Base-by-base conservation (phyloP, 2,329 filamentous ascomycete genomes). In the Claviceps africana region DNA sequence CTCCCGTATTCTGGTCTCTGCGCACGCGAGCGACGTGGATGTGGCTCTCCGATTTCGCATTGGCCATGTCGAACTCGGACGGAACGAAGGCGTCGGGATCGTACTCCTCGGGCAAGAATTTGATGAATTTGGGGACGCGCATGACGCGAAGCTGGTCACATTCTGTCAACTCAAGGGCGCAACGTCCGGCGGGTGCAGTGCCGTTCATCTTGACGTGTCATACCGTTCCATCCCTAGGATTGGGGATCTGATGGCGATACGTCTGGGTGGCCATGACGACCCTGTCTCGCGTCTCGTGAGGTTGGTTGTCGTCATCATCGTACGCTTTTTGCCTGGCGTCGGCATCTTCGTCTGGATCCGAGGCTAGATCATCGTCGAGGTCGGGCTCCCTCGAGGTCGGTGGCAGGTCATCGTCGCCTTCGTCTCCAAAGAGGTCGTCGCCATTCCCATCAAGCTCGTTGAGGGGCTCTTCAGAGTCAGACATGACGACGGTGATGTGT, bases 121-220 rank as follows among this genome's bases (percentile, higher is more conserved):
- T 79, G 60, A 91, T 70, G 67, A 90, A 90, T 22, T 78, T 76
- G 31, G 86, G 86, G 2, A 91, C 75, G 58, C 82, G 83, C 60
- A 89, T 67, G 5, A 84, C 74, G 65, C 85, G 83, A 48, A 87
- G 72, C 83, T 87, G 48, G 7, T 45, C 33, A 25, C 19, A 40
- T 7, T 22, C 37, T 10, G 37, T 48, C 33, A 49, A 28, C 28
- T 30, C 19, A 50, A 19, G 22, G 37, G 40, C 19, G 40, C 45
- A 17, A 10, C 9, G 10, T 25, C 21, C 37, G 15, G 2, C 33
- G 30, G 21, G 30, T 19, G 10, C n/a, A n/a, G 8, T 19, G 10
- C n/a, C 11, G 8, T 11, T 19, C 19, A 43, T n/a, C 21, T 19
- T 37, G 40, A 33, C 30, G 10, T 15, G 22, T 64, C 76, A 60